Base-by-base conservation (phyloP, 257 asterid genomes). In the Primulina eburnea region DNA sequence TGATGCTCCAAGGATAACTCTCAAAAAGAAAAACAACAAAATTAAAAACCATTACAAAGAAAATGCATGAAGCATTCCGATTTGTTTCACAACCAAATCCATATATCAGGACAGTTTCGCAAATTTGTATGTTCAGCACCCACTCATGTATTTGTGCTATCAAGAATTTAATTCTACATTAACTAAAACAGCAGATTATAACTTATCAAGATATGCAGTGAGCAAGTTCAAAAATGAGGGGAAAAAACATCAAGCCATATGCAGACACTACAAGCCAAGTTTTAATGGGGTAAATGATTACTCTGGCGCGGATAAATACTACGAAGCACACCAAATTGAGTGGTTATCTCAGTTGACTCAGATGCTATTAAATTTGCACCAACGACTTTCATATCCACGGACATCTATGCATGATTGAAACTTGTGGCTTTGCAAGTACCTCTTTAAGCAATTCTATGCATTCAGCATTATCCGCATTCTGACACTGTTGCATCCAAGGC, bases 401-500 rank as follows among this genome's bases (percentile, higher is more conserved):
- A 11, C 11, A 40, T 21, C 52, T 10, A 28, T 16, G 61, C 74
- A 38, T 17, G 56, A 67, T 38, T 71, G 33, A 55, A 68, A 34
- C 34, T 29, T 26, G 40, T 67, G 68, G 68, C 40, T 69, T 53
- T 61, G 35, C 21, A 69, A 66, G 52, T 83, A 94, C 99, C 95
- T 91, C 99, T 86, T 89, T 94, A 68, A 91, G 85, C 74, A 82
- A 64, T 78, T 94, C 97, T 76, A 89, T 60, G 62, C 82, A 75
- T 78, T 91, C 98, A 38, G 99, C 99, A 76, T 82, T 89, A 73
- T 77, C 70, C 53, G 96, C 98, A 71, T 79, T 83, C 76, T 78
- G 84, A 74, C 99, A 91, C 67, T 71, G 77, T 73, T 89, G 88
- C 71, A 79, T 83, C 99, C 99, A 94, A 71, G 90, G 70, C 73